Base-by-base conservation (phyloP, 768 basidiomycete species). In the Cystofilobasidium macerans region DNA sequence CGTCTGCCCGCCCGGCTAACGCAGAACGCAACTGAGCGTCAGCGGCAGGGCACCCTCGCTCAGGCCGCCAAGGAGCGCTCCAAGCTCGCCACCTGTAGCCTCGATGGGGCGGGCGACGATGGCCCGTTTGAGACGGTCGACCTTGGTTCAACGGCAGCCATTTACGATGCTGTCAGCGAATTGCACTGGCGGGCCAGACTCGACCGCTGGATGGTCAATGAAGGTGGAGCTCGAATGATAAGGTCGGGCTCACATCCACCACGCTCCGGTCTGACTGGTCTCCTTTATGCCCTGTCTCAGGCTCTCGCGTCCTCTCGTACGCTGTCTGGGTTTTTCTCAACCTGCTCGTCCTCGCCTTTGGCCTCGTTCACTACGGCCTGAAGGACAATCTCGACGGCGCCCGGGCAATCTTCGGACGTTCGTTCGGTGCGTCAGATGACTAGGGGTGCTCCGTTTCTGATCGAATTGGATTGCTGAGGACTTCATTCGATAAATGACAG, bases 171-270 rank as follows among this genome's bases (percentile, higher is more conserved):
- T 20, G 42, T 4, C 42, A 74, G 74, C 20, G 78, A 79, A 67
- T 20, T 13, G 40, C 71, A 26, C 24, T 71, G 61, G 54, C 71
- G 72, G 51, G 80, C 84, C 71, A 81, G 75, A 70, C 80, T 82
- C 71, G 80, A 81, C 70, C 71, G 84, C n/a, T 94, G 91, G 91
- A 87, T 90, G 86, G 89, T 92, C 75, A 92, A 93, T 74, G 91
- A 93, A 73, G 92, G 92, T n/a, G n/a, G n/a, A n/a, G n/a, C n/a
- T n/a, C n/a, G n/a, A n/a, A n/a, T n/a, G n/a, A n/a, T 72, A 47
- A 59, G 76, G 22, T 26, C 26, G 32, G 16, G 28, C 62, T 35
- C 59, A 13, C 36, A 18, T 16, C 28, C 6, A 22, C 16, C 28
- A 43, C 38, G 16, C 24, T 16, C 42, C 18, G 9, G 5, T 14